Conservation (phyloP, 2,329 filamentous ascomycete genomes). For the Nectriaceae sp. region DNA sequence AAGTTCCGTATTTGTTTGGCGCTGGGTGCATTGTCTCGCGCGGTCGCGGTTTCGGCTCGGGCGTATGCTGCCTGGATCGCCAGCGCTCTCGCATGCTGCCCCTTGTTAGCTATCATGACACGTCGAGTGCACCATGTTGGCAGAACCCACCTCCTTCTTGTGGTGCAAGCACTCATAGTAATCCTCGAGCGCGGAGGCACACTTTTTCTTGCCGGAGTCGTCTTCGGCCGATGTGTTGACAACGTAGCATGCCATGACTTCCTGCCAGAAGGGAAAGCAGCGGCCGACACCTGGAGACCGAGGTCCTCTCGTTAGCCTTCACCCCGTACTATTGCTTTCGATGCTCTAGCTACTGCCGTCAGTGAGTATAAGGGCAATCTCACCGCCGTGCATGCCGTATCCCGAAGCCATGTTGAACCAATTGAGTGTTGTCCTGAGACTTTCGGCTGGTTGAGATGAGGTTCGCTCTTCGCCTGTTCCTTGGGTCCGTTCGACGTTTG, state of each 20-base stretch:
- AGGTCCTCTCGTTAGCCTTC: slow-evolving; percentile 25
- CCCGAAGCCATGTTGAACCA: slow-evolving; percentile 71
- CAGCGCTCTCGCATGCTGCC: slow-evolving; percentile 74
- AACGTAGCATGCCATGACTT: slow-evolving; percentile 97
- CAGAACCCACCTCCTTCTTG: slow-evolving; percentile 82
- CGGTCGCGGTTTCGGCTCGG: slow-evolving; percentile 72
- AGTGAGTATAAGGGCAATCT: slow-evolving; percentile 32
- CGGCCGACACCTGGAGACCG: slow-evolving; percentile 59
- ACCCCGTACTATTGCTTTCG: background rate
- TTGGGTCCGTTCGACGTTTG: slow-evolving; percentile 23
- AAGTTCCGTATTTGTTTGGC: slow-evolving; percentile 86
- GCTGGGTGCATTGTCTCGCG: slow-evolving; percentile 78
- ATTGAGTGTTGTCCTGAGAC: slow-evolving; percentile 30
- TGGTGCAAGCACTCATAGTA: slow-evolving; percentile 99
- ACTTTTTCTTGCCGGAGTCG: slow-evolving; percentile 83
- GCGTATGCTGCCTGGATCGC: slow-evolving; percentile 84
- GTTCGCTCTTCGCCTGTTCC: slow-evolving; percentile 21
- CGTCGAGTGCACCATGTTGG: background rate
- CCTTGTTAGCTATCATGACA: background rate
- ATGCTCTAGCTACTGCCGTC: background rate
- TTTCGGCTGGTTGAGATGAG: slow-evolving; percentile 24
- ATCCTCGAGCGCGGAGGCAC: slow-evolving; percentile 82
- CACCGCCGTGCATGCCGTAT: slow-evolving; percentile 80
- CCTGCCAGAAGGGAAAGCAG: slow-evolving; percentile 99
- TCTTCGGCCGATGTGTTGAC: slow-evolving; percentile 84